Evolutionary conservation across 352 stramenopile genomes (phyloP), one percentile per base, ranked within the genome.

Genomic region (Pythium insidiosum): DNA sequence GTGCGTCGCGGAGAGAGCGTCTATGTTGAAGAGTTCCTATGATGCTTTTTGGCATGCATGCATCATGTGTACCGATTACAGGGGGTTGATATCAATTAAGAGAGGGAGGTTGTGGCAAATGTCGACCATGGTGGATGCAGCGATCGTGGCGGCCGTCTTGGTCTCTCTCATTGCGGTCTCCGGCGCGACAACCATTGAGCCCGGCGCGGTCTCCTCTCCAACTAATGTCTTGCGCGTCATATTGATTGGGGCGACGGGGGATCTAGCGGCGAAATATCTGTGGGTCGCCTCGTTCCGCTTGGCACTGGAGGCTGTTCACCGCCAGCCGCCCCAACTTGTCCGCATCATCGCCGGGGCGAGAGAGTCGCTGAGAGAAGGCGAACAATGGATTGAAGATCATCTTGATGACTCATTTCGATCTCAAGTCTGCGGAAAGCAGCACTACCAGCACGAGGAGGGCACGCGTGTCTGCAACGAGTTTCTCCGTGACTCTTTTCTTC

Each of bases 221-320:
- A n/a, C n/a, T n/a, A n/a, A n/a, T n/a, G n/a, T 68, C 26, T 45
- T 77, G 16, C 66, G 59, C 24, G 55, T 86, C 18, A 49, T 92
- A 6, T 38, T 93, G 22, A 43, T 79, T 4, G 80, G 78, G 18
- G 78, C 75, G 16, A 93, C 80, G 4, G 80, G 80, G 18, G 80
- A 91, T 56, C 62, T 93, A 37, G 76, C 81, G n/a, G 48, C 70
- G 13, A 91, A 91, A 37, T 91, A 91, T 66, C 56, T 93, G 28
- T 93, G 81, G 79, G 68, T 77, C 9, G 58, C 77, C n/a, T 56
- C 69, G 37, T 82, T 88, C 45, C 74, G 72, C 0, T 42, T 90
- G 38, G 68, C 70, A 9, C 44, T 79, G 11, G 38, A 82, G 16
- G 45, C 46, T n/a, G n/a, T n/a, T 3, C 36, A 48, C 12, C 0